Percentiles rank a stretch among this genome's conserved stretches.
Conservation (phyloP, 2,329 filamentous ascomycete genomes). For the Xylaria sp. region DNA sequence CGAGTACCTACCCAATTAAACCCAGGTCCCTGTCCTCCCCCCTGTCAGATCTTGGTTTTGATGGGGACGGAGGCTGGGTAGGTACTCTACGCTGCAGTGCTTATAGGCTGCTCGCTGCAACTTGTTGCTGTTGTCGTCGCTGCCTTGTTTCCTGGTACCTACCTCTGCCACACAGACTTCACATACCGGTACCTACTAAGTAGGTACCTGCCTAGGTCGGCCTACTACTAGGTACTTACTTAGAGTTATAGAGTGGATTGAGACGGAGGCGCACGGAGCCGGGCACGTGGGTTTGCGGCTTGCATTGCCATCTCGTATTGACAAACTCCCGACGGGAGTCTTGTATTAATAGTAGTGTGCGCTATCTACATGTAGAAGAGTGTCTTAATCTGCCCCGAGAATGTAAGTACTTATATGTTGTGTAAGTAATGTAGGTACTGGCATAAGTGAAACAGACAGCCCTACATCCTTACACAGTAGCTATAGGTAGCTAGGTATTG, state of each 20-base stretch:
- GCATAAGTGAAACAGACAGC: not conserved
- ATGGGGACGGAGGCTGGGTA: not conserved
- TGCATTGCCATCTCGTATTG: conserved; percentile 19
- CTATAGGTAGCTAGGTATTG: not conserved
- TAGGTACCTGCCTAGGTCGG: not conserved
- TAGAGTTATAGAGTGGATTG: not conserved
- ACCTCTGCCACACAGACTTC: no score
- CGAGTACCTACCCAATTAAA: conserved; percentile 1
- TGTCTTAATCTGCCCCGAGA: no score
- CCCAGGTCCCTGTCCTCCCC: not conserved
- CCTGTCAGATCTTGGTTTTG: conserved; percentile 22
- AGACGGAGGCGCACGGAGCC: not conserved
- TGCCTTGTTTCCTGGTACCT: conserved; percentile 1
- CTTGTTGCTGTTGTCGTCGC: not conserved
- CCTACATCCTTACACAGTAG: no score
- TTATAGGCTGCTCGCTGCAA: not conserved
- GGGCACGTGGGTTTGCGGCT: conserved; percentile 9
- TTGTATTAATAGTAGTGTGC: not conserved
- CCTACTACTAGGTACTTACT: not conserved
- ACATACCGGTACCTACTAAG: not conserved
- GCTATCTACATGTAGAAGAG: no score
- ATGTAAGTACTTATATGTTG: no score
- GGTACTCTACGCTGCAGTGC: not conserved
- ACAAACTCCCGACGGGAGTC: no score
- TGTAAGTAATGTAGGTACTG: no score